Evolutionary conservation across 208 protist genomes (phyloP).

Genomic region (Leishmania arabica): DNA sequence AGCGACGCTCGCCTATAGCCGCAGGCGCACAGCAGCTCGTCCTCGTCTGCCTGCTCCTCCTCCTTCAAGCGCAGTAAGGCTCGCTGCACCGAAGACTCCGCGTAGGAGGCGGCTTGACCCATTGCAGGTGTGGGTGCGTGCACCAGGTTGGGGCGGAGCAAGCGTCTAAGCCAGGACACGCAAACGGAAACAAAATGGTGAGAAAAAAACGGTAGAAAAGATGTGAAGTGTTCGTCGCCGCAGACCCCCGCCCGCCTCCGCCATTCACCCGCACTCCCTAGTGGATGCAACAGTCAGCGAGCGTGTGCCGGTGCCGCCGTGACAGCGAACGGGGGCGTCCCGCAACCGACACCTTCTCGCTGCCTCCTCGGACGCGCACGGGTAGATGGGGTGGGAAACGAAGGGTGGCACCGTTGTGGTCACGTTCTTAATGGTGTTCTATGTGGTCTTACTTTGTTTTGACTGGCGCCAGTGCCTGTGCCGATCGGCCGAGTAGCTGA

Average conservation of each 20-base stretch:
- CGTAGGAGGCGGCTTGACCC: conserved; percentile 62
- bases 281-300: background rate
- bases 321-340: background rate
- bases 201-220: background rate
- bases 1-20: conserved; percentile 24
- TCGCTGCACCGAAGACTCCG: conserved; percentile 45
- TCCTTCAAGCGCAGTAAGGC: conserved; percentile 41
- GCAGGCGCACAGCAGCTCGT: conserved; percentile 32
- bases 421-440: too few relatives aligned
- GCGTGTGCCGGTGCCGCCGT: background rate
- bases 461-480: background rate
- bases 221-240: background rate
- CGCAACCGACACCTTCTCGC: background rate
- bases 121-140: conserved; percentile 13
- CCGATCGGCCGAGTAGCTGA: background rate
- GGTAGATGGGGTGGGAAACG: background rate
- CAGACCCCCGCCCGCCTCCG: background rate
- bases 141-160: background rate
- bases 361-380: background rate
- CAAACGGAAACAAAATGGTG: background rate
- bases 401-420: background rate
- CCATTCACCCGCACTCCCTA: background rate
- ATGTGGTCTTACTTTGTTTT: background rate
- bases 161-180: background rate
- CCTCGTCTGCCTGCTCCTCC: conserved; percentile 39